Evolutionary conservation across 148 eudicot genomes (phyloP), one percentile per base, ranked within the genome.

Genomic region (Vaccinium corymbosum): DNA sequence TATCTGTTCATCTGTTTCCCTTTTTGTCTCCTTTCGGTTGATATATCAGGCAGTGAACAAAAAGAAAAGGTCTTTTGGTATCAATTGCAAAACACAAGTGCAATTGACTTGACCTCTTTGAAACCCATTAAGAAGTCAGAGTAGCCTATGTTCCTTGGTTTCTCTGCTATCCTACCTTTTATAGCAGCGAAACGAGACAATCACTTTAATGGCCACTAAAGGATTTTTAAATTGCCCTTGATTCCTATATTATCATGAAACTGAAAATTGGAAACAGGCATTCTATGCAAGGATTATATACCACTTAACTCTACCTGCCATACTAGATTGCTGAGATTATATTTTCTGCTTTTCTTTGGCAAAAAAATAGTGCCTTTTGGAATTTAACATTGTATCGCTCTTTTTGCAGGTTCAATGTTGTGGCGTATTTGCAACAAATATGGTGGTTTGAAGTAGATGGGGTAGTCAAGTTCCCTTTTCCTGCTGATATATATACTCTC

Each of bases 371-470:
- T 46, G 0, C 15, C 29, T 52, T 29, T 16, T 46, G 51, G 7
- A 51, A 51, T 32, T 66, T 38, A 57, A 20, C 68, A 5, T 29
- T 68, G 79, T 32, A 19, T 61, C 81, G 25, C 35, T 62, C n/a
- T 82, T 71, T 13, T 83, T 87, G 83, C 90, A 97, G 99, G 87
- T 95, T 95, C 84, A 89, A 91, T 64, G 89, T 87, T 38, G 90
- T 95, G 83, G 99, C 99, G 29, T 97, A 94, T 90, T 87, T 95
- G 89, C 99, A 93, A 89, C 99, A 97, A 92, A 90, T 97, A 89
- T 97, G 99, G 99, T 97, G 99, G 99, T 97, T 93, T 90, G 99
- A 97, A 87, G 98, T 95, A 27, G 98, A 93, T 80, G 95, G 98
- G 55, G 59, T 29, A 19, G 88, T 95, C 3, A 93, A 88, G 42